phyloP scores from a whole-genome alignment of 768 basidiomycete genomes.

The Grammothele lineata region DNA sequence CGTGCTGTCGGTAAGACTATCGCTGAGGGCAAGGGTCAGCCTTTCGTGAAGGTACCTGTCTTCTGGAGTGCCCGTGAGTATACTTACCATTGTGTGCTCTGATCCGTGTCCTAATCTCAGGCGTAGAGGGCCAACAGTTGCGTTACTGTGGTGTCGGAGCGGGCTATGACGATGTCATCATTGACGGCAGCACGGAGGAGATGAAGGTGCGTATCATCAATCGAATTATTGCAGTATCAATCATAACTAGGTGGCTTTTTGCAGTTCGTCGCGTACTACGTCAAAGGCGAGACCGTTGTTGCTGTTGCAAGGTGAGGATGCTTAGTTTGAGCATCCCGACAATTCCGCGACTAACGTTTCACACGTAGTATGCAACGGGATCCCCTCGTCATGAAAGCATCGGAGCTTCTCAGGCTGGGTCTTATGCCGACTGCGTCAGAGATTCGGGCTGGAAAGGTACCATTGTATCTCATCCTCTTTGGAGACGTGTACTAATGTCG shows the following conservation, averaged over 20 bases:
- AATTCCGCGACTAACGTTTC: neutral
- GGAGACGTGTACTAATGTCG: no score
- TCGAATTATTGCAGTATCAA: no score
- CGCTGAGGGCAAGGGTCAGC: conserved; percentile 49
- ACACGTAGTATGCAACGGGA: conserved; percentile 69
- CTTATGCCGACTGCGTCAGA: conserved; percentile 78
- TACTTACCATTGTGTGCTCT: neutral
- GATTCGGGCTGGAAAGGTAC: conserved; percentile 69
- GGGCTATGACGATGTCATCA: conserved; percentile 70
- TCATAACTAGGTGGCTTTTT: neutral
- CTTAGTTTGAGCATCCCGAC: neutral
- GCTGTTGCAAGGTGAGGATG: conserved; percentile 57
- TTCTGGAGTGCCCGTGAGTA: conserved; percentile 88
- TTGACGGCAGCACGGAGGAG: conserved; percentile 70
- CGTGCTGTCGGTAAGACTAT: conserved; percentile 80
- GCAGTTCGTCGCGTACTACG: conserved; percentile 80
- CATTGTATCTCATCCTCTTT: conserved; percentile 4
- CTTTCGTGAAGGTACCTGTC: conserved; percentile 77
- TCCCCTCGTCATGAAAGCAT: conserved; percentile 72
- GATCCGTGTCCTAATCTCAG: neutral
- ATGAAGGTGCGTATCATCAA: conserved; percentile 56
- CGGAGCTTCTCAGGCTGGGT: conserved; percentile 72
- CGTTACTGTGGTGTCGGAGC: conserved; percentile 77
- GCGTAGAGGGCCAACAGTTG: conserved; percentile 77
- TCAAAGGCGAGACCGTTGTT: conserved; percentile 55